Evolutionary conservation across 1,139 yeast species (phyloP).

Genomic region (Candida tetrigidarum): DNA sequence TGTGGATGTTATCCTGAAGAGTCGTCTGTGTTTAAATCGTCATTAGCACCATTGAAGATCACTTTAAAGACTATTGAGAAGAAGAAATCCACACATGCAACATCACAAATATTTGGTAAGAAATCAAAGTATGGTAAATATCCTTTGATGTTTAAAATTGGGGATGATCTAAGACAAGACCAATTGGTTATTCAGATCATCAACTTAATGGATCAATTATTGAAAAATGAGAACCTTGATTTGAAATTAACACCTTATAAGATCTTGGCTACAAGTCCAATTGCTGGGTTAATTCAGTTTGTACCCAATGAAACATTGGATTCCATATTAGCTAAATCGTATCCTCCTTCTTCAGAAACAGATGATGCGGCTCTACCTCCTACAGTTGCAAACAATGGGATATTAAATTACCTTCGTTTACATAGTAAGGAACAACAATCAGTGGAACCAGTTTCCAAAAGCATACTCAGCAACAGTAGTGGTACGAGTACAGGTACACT

Average conservation of each 20-base stretch:
- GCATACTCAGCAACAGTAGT: slow-evolving; percentile 27
- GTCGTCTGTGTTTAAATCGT: slow-evolving; percentile 86
- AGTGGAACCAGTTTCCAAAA: slow-evolving; percentile 31
- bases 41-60: slow-evolving; percentile 85
- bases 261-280: slow-evolving; percentile 87
- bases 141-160: slow-evolving; percentile 90
- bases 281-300: slow-evolving; percentile 92
- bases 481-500: slow-evolving; percentile 4
- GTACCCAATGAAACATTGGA: slow-evolving; percentile 91
- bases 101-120: slow-evolving; percentile 41
- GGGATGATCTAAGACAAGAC: slow-evolving; percentile 96
- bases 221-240: slow-evolving; percentile 90
- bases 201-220: slow-evolving; percentile 84
- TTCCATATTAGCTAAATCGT: slow-evolving; percentile 65
- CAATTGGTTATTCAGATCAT: slow-evolving; percentile 94
- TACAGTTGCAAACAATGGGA: slow-evolving; percentile 48
- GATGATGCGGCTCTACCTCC: slow-evolving; percentile 8
- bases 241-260: slow-evolving; percentile 86
- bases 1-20: slow-evolving; percentile 82
- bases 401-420: slow-evolving; percentile 67
- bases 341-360: slow-evolving; percentile 38
- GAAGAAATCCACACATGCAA: slow-evolving; percentile 20
- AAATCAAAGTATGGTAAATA: slow-evolving; percentile 56
- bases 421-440: slow-evolving; percentile 55
- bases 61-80: slow-evolving; percentile 63